A percentile compares a stretch with the other conserved stretches of the same genome.
Conservation (phyloP, 2,329 filamentous ascomycete species). For the Chalaropsis thielavioides region DNA sequence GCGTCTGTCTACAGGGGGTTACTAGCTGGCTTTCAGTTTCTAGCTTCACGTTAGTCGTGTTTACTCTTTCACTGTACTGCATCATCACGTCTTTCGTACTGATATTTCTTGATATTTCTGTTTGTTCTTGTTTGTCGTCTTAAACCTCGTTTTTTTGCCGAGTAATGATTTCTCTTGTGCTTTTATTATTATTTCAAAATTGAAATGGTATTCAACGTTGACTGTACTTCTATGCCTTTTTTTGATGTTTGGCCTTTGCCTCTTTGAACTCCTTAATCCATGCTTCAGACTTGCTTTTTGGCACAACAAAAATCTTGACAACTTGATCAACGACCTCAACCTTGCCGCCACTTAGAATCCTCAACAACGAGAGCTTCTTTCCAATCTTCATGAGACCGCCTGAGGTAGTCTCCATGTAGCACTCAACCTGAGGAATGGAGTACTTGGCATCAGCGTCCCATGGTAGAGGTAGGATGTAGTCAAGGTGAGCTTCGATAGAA, state of each 20-base stretch:
- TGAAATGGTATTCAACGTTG: not conserved
- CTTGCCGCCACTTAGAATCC: constrained; percentile 59
- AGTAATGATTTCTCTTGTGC: not conserved
- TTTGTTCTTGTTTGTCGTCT: not conserved
- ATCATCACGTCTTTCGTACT: not conserved
- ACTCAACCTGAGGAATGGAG: constrained; percentile 52
- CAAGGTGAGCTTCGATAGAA: constrained; percentile 59
- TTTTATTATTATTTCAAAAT: constrained; percentile 11
- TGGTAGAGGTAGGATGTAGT: constrained; percentile 73
- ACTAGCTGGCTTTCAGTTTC: not conserved
- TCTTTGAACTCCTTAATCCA: constrained; percentile 80
- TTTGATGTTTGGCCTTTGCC: constrained; percentile 42
- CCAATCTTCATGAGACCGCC: constrained; percentile 82
- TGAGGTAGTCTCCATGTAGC: constrained; percentile 69
- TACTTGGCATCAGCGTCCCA: constrained; percentile 68
- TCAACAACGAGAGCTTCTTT: constrained; percentile 64
- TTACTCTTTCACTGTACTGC: not conserved
- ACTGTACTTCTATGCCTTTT: constrained; percentile 9
- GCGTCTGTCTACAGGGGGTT: not conserved
- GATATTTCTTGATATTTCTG: constrained; percentile 3
- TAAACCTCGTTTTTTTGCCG: constrained; percentile 4
- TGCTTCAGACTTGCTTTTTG: constrained; percentile 48
- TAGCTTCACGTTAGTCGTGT: not conserved
- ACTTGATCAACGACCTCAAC: constrained; percentile 80
- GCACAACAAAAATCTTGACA: constrained; percentile 70